phyloP scores from a whole-genome alignment of 2,329 filamentous ascomycete genomes.

The Dactylonectria estremocensis region DNA sequence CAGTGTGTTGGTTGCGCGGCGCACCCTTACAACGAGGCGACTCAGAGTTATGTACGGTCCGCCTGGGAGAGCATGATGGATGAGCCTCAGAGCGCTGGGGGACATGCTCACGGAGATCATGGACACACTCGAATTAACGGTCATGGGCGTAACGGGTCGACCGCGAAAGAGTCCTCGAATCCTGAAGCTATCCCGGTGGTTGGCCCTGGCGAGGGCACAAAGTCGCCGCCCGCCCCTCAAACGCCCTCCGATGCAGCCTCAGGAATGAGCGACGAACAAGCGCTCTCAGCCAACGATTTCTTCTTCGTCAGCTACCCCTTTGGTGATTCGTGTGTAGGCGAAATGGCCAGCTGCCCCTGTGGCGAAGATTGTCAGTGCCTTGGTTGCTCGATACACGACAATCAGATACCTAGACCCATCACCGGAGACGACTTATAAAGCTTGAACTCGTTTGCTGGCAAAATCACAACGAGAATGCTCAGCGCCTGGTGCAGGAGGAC shows the following conservation, averaged over 20 bases:
- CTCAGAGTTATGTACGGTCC: conserved; percentile 66
- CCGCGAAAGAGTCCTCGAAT: conserved; percentile 40
- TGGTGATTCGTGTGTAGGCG: conserved; percentile 64
- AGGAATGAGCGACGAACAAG: conserved; percentile 65
- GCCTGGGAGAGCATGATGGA: conserved; percentile 61
- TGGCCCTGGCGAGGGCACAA: conserved; percentile 46
- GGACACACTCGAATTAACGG: conserved; percentile 46
- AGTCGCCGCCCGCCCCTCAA: conserved; percentile 58
- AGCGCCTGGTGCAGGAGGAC: background rate
- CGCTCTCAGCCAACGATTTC: conserved; percentile 67
- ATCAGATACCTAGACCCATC: conserved; percentile 56
- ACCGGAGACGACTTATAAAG: conserved; percentile 22
- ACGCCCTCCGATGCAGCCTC: conserved; percentile 66
- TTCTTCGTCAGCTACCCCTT: conserved; percentile 72
- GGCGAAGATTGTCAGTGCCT: conserved; percentile 73
- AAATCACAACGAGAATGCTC: background rate
- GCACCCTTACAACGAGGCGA: conserved; percentile 78
- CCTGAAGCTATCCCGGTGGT: conserved; percentile 33
- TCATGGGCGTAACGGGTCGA: conserved; percentile 41
- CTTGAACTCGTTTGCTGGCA: background rate
- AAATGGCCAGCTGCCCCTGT: conserved; percentile 68
- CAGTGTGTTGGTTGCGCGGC: conserved; percentile 78
- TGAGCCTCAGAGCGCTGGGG: conserved; percentile 45
- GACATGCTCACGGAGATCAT: conserved; percentile 40
- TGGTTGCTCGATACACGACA: conserved; percentile 71